Base-by-base conservation (phyloP, 768 basidiomycete genomes). In the Lactarius sanguifluus region DNA sequence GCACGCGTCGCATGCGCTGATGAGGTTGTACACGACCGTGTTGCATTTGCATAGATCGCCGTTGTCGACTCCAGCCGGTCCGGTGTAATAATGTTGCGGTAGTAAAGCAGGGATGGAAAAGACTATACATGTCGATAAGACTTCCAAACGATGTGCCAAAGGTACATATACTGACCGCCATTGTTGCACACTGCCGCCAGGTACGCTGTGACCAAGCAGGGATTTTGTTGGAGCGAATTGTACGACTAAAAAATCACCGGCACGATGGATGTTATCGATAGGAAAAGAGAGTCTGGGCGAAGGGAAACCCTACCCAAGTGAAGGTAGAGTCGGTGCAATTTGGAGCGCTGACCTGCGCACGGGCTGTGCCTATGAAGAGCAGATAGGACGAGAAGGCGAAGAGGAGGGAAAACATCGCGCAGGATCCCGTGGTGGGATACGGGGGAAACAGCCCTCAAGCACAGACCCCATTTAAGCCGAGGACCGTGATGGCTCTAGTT, bases 1-100 rank as follows among this genome's bases (percentile, higher is more conserved):
- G 43, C 75, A 76, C 23, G 64, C 62, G 52, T 64, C 73, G 57
- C 75, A 76, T 9, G 73, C 75, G 50, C 68, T 69, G 25, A 74
- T 65, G 28, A 76, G 57, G 25, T 67, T 70, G 67, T 76, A 76
- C 2, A 59, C 55, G 18, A 75, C 72, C 3, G 69, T 70, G 57
- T 71, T 73, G 68, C 75, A 75, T 38, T 50, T 59, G 64, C 75
- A 75, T 30, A 38, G 0, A 23, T 69, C 52, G 28, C 18, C 59
- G 20, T 58, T 40, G 12, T 69, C 56, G 28, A 28, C 2, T 6
- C 32, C 62, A 13, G 1, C 38, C 6, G 68, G 68, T 4, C 68
- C 70, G 6, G 15, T 43, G 52, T 71, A 71, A 4, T 57, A 50
- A 7, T 65, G 30, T 23, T 45, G 50, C 18, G 67, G 59, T 10